Conservation (phyloP, 768 basidiomycete genomes). For the Vararia minispora region DNA sequence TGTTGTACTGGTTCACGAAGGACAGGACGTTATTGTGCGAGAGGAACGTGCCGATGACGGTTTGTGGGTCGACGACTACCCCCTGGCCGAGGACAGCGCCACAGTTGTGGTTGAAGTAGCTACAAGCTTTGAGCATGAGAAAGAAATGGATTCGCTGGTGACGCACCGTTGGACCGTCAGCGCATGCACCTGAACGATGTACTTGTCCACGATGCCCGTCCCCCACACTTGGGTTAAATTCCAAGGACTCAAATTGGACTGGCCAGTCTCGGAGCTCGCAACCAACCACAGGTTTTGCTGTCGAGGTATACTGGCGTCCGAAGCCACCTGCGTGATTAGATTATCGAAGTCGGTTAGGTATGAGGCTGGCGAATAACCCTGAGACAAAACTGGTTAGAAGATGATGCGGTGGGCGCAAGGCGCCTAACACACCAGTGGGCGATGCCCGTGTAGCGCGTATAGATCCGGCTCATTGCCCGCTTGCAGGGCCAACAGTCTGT, state of each 20-base stretch:
- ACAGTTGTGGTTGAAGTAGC: conserved; percentile 57
- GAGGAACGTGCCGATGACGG: conserved; percentile 42
- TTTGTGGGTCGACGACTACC: conserved; percentile 28
- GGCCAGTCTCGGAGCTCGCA: conserved; percentile 7
- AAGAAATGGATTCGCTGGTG: background rate
- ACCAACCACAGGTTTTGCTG: conserved; percentile 6
- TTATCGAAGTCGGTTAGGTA: conserved; percentile 22
- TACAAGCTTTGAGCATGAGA: conserved; percentile 13
- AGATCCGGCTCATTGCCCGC: conserved; percentile 76
- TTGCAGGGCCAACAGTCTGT: conserved; percentile 55
- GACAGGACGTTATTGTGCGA: conserved; percentile 41
- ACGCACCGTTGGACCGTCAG: conserved; percentile 11
- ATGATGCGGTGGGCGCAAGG: background rate
- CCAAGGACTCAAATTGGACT: no score
- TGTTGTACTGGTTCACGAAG: conserved; percentile 42
- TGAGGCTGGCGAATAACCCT: conserved; percentile 13
- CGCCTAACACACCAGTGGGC: conserved; percentile 9
- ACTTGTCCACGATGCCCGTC: conserved; percentile 8
- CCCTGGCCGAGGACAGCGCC: conserved; percentile 36
- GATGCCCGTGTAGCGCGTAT: conserved; percentile 26
- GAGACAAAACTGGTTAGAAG: background rate
- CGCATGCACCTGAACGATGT: conserved; percentile 5
- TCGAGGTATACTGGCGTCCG: background rate
- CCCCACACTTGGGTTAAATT: conserved; percentile 7
- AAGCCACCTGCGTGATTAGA: conserved; percentile 7